A percentile compares a stretch with the other conserved stretches of the same genome.
Evolutionary conservation across 495 filamentous ascomycete species (phyloP).

Genomic region (Cercophora newfieldiana): DNA sequence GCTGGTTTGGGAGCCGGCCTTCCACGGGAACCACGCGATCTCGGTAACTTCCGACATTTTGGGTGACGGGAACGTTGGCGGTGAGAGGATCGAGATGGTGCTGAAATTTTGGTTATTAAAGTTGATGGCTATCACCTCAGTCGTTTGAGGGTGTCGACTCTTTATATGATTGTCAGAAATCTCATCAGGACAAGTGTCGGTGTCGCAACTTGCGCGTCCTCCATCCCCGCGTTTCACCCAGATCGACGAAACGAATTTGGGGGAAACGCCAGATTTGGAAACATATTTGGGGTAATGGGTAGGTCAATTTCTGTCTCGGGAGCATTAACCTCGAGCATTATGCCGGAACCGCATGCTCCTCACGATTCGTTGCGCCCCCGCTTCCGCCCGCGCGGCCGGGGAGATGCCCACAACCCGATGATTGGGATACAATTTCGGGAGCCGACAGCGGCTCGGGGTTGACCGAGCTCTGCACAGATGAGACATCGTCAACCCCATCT

Average conservation of each 20-base stretch:
- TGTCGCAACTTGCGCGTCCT: background rate
- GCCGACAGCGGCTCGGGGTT: background rate
- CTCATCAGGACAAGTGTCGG: background rate
- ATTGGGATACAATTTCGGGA: background rate
- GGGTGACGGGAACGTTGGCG: background rate
- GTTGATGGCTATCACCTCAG: background rate
- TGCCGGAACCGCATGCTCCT: background rate
- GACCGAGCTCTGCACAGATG: too few relatives aligned
- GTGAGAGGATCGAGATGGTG: background rate
- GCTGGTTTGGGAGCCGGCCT: background rate
- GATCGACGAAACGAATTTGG: background rate
- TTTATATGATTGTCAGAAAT: background rate
- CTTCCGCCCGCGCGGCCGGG: background rate
- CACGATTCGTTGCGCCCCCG: background rate
- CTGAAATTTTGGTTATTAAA: background rate
- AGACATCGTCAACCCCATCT: too few relatives aligned
- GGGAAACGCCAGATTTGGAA: slow-evolving; percentile 5
- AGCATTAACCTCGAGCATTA: slow-evolving; percentile 13
- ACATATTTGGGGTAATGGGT: background rate
- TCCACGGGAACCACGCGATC: slow-evolving; percentile 21
- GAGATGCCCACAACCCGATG: background rate
- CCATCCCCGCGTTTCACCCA: background rate
- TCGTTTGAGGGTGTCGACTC: background rate
- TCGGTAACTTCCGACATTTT: slow-evolving; percentile 24
- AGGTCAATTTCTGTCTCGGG: background rate